Evolutionary conservation across 2,329 filamentous ascomycete species (phyloP).

Genomic region (Aspergillus fischeri): DNA sequence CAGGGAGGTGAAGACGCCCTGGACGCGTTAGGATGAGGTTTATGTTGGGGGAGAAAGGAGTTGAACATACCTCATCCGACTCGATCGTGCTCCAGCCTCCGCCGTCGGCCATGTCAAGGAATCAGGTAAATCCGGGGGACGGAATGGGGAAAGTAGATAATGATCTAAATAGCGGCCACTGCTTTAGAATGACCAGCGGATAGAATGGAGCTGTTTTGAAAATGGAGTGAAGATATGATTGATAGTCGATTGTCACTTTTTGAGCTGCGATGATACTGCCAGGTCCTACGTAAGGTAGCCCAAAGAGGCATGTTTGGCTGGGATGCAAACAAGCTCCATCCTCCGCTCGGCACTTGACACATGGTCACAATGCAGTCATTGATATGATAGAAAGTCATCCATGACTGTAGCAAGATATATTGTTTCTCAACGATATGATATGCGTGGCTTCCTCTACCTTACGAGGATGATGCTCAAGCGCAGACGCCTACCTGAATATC

Average conservation of each 20-base stretch:
- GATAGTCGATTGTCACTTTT: not conserved
- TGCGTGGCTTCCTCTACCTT: not conserved
- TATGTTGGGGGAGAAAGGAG: conserved; percentile 1
- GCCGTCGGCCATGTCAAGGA: conserved; percentile 57
- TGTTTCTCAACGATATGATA: not conserved
- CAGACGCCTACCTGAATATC: no score
- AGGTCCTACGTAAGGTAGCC: not conserved
- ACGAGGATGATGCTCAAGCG: not conserved
- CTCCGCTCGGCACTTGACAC: not conserved
- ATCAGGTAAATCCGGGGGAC: conserved; percentile 33
- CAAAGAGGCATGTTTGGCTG: not conserved
- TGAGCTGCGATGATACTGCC: not conserved
- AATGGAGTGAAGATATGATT: not conserved
- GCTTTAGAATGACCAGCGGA: not conserved
- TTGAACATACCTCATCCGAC: conserved; percentile 75
- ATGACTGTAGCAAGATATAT: not conserved
- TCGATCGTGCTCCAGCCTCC: conserved; percentile 95
- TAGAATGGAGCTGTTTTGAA: not conserved
- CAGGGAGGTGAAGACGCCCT: conserved; percentile 96
- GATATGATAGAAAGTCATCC: not conserved
- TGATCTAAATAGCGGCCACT: not conserved
- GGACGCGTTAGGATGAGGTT: conserved; percentile 10
- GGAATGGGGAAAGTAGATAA: not conserved
- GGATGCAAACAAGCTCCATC: not conserved
- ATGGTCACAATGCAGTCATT: not conserved